Conservation (phyloP, 2,329 filamentous ascomycete species). For the Penicillium sp. region DNA sequence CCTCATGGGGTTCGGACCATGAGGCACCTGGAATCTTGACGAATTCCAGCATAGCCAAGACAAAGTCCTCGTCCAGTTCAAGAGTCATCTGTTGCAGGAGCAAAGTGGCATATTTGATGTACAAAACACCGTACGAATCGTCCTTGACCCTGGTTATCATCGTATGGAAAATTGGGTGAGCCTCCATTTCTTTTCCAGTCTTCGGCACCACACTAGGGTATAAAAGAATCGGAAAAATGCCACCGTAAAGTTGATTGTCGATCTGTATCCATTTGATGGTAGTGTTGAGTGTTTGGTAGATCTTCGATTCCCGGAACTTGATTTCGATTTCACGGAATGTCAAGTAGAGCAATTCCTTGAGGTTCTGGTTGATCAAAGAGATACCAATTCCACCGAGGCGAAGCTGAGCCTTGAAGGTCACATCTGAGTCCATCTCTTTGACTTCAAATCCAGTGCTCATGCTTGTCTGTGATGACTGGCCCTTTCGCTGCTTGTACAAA, state of each 20-base stretch:
- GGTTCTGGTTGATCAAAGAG: slow-evolving; percentile 88
- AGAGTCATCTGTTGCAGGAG: slow-evolving; percentile 97
- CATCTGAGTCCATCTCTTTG: slow-evolving; percentile 84
- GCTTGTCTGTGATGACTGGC: slow-evolving; percentile 61
- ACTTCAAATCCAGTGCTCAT: slow-evolving; percentile 81
- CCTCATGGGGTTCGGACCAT: slow-evolving; percentile 82
- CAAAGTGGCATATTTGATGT: slow-evolving; percentile 96
- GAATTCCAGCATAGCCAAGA: slow-evolving; percentile 94
- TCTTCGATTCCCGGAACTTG: slow-evolving; percentile 87
- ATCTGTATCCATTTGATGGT: slow-evolving; percentile 99
- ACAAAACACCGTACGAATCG: slow-evolving; percentile 94
- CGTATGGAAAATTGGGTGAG: slow-evolving; percentile 90
- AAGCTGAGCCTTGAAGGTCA: slow-evolving; percentile 87
- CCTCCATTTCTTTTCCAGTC: slow-evolving; percentile 92
- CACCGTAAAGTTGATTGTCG: slow-evolving; percentile 97
- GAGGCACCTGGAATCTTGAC: slow-evolving; percentile 88
- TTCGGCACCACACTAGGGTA: slow-evolving; percentile 98
- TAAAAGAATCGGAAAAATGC: slow-evolving; percentile 94
- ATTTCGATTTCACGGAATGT: slow-evolving; percentile 90
- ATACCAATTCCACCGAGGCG: slow-evolving; percentile 89
- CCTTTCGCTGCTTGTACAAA: slow-evolving; percentile 73
- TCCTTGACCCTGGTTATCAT: slow-evolving; percentile 96
- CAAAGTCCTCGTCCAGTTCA: slow-evolving; percentile 97
- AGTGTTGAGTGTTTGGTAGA: slow-evolving; percentile 89
- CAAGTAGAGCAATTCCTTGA: slow-evolving; percentile 90